Conservation (phyloP, 495 filamentous ascomycete genomes). For the Penicillium arizonense region DNA sequence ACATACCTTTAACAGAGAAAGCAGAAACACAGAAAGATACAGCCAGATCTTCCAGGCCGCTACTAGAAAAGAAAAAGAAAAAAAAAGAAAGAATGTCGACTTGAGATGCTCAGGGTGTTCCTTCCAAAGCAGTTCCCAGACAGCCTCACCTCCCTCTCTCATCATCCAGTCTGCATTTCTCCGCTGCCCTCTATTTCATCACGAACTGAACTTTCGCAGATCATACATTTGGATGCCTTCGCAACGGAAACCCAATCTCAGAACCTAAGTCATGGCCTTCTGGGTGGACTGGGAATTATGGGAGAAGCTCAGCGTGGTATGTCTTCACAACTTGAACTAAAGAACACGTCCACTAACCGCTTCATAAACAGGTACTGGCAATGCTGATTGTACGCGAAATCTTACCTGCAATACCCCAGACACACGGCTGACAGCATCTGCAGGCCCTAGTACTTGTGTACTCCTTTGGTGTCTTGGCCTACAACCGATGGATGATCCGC, state of each 20-base stretch:
- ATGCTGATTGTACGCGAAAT: slow-evolving; percentile 42
- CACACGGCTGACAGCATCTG: slow-evolving; percentile 28
- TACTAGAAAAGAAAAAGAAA: too few species aligned
- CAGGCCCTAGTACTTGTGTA: slow-evolving; percentile 48
- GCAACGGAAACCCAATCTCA: background rate
- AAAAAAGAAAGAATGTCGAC: too few species aligned
- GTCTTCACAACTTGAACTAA: slow-evolving; percentile 26
- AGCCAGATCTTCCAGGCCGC: too few species aligned
- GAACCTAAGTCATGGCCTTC: slow-evolving; percentile 49
- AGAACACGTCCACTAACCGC: slow-evolving; percentile 12
- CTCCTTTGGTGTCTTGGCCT: slow-evolving; percentile 47
- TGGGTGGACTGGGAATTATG: slow-evolving; percentile 79
- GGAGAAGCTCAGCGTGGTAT: slow-evolving; percentile 89
- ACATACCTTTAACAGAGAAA: too few species aligned
- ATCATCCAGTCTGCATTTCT: too few species aligned
- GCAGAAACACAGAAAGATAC: too few species aligned
- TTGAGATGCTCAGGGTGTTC: too few species aligned
- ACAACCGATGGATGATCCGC: slow-evolving; percentile 61
- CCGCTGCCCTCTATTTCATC: too few species aligned
- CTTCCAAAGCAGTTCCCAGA: too few species aligned
- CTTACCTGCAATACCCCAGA: background rate
- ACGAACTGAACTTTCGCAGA: too few species aligned
- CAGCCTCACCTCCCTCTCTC: too few species aligned
- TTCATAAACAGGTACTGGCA: slow-evolving; percentile 36
- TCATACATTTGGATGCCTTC: background rate